Base-by-base conservation (phyloP, 1,284 basidiomycete species). In the Amylostereum chailletii region DNA sequence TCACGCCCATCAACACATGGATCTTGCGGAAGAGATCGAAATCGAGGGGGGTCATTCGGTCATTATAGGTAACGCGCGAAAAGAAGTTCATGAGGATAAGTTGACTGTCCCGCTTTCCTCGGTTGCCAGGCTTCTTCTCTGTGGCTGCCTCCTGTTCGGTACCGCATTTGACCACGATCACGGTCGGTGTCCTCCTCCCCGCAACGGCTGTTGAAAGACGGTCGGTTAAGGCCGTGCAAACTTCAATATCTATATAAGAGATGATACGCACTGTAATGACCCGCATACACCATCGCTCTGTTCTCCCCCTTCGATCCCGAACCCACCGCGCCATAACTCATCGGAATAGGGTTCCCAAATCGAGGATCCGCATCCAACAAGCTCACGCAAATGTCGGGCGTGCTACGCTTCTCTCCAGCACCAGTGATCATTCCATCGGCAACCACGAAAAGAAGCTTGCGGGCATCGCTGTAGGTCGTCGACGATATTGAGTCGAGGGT, bases 11-110 rank as follows among this genome's bases (percentile, higher is more conserved):
- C 44, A 99, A 77, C 40, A 90, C 79, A 60, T 98, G 94, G 5
- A 94, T 81, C 72, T 99, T 99, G 52, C 95, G 83, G 77, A 99
- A 99, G 26, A 99, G 75, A 68, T 99, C 96, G 63, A 93, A 99
- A 65, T 99, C 96, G 60, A 99, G 79, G 7, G 96, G 96, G 11
- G 82, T 81, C 94, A 99, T 99, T 55, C 94, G 88, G 64, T 99
- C 96, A 65, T 99, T 98, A 71, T 98, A 99, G 9, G 96, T 99
- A 60, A 98, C 94, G 44, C 91, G 85, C 48, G 93, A 94, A 74
- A 99, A 97, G 68, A 99, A 99, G 72, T 97, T 97, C 95, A 99
- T 99, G 58, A 99, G 76, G 60, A 99, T 90, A 60, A 99, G 86
- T 65, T 99, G 96, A 67, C 92, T 94, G 71, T 99, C 96, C 47